Percentiles rank a stretch among this genome's conserved stretches.
These are phyloP conservation scores for Dysphania ambrosioides DNA, from an alignment of 148 eudicot species.

Conservation along the genomic window DNA sequence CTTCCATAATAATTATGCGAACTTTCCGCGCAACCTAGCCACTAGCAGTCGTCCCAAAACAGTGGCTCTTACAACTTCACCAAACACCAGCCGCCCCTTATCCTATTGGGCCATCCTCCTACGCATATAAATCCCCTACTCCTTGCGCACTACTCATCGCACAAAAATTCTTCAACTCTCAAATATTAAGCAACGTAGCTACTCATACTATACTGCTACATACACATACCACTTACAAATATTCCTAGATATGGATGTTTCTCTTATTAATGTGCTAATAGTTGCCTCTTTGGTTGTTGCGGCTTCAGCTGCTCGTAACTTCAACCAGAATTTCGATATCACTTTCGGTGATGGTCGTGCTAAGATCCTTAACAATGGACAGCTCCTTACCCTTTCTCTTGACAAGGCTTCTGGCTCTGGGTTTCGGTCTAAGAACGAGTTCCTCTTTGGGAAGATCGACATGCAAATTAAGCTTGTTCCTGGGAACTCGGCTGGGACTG, in stretches of 20 bases:
- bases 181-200: too few relatives aligned
- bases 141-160: slow-evolving; percentile 16
- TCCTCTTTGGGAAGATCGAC: slow-evolving; percentile 31
- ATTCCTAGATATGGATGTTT: not conserved
- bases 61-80: slow-evolving; percentile 18
- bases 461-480: slow-evolving; percentile 34
- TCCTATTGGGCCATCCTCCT: not conserved
- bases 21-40: slow-evolving; percentile 5
- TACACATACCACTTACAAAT: not conserved
- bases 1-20: too few relatives aligned
- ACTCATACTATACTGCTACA: too few relatives aligned
- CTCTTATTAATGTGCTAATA: slow-evolving; percentile 6
- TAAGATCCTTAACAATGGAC: slow-evolving; percentile 27
- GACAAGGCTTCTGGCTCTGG: slow-evolving; percentile 35
- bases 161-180: not conserved
- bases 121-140: slow-evolving; percentile 16
- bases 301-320: slow-evolving; percentile 14
- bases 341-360: slow-evolving; percentile 32
- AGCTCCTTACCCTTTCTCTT: slow-evolving; percentile 26
- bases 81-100: slow-evolving; percentile 26
- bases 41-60: not conserved
- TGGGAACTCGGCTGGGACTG: slow-evolving; percentile 37
- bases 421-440: slow-evolving; percentile 27
- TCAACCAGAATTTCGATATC: slow-evolving; percentile 25
- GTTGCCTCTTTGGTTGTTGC: slow-evolving; percentile 11